Evolutionary conservation across 495 filamentous ascomycete species (phyloP).

Genomic region (Tuber aestivum): DNA sequence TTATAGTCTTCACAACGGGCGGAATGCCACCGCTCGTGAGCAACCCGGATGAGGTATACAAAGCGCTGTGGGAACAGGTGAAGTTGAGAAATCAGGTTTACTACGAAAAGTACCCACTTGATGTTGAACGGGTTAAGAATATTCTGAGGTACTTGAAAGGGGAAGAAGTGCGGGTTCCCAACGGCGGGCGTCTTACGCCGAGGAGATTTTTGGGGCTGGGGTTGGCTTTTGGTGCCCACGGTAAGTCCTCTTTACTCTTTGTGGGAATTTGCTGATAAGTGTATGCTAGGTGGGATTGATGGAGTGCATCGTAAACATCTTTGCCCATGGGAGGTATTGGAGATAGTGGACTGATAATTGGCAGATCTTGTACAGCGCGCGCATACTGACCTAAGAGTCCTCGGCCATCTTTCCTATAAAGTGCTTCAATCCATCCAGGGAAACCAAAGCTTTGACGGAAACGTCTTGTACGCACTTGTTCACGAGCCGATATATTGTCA

Average conservation of each 20-base stretch:
- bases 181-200: slow-evolving; percentile 63
- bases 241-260: slow-evolving; percentile 43
- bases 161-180: slow-evolving; percentile 55
- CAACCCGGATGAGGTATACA: slow-evolving; percentile 69
- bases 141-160: slow-evolving; percentile 59
- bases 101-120: slow-evolving; percentile 79
- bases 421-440: slow-evolving; percentile 62
- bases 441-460: slow-evolving; percentile 61
- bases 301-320: slow-evolving; percentile 53
- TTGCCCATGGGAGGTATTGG: neutral
- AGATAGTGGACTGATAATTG: neutral
- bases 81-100: slow-evolving; percentile 63
- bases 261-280: neutral
- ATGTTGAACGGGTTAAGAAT: slow-evolving; percentile 62
- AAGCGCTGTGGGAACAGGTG: slow-evolving; percentile 62
- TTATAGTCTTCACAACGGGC: slow-evolving; percentile 65
- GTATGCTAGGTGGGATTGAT: slow-evolving; percentile 58
- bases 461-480: slow-evolving; percentile 74
- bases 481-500: slow-evolving; percentile 81
- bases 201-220: slow-evolving; percentile 69
- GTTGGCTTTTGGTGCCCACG: slow-evolving; percentile 68
- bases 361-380: slow-evolving; percentile 64
- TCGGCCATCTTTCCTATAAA: slow-evolving; percentile 64
- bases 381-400: slow-evolving; percentile 61
- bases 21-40: slow-evolving; percentile 71